Conservation (phyloP, 164 flowering plant species). For the Annona squamosa region DNA sequence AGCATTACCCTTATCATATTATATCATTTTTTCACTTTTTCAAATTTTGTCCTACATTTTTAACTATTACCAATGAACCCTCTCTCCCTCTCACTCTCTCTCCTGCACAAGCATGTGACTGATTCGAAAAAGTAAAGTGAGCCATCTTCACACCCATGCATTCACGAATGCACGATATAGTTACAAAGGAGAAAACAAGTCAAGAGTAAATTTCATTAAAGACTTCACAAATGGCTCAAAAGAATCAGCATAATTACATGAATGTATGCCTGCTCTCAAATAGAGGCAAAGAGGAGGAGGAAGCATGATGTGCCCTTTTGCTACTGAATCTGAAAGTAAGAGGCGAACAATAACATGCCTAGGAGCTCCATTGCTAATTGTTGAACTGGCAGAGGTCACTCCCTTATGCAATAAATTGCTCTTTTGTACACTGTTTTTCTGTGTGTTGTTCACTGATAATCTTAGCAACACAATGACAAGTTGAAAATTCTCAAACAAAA, state of each 20-base stretch:
- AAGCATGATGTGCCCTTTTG: conserved; percentile 85
- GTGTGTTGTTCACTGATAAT: conserved; percentile 25
- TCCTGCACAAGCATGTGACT: too few species aligned
- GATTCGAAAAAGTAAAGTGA: too few species aligned
- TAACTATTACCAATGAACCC: too few species aligned
- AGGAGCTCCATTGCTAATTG: conserved; percentile 28
- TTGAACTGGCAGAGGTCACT: conserved; percentile 17
- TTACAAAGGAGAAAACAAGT: too few species aligned
- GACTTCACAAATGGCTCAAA: not conserved
- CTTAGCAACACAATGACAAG: conserved; percentile 53
- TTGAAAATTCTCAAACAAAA: conserved; percentile 42
- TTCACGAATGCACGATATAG: too few species aligned
- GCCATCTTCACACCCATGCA: not conserved
- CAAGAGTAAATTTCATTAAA: too few species aligned
- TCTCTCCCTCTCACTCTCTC: too few species aligned
- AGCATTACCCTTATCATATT: too few species aligned
- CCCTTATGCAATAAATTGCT: conserved; percentile 29
- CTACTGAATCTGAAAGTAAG: conserved; percentile 55
- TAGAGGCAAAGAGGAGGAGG: conserved; percentile 59
- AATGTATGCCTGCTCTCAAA: conserved; percentile 51
- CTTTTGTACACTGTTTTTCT: conserved; percentile 24
- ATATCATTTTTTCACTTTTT: too few species aligned
- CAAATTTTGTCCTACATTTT: too few species aligned
- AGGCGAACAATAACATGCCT: conserved; percentile 51
- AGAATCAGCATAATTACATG: conserved; percentile 50